Conservation (phyloP, 495 filamentous ascomycete genomes). For the Ascodesmis nigricans region DNA sequence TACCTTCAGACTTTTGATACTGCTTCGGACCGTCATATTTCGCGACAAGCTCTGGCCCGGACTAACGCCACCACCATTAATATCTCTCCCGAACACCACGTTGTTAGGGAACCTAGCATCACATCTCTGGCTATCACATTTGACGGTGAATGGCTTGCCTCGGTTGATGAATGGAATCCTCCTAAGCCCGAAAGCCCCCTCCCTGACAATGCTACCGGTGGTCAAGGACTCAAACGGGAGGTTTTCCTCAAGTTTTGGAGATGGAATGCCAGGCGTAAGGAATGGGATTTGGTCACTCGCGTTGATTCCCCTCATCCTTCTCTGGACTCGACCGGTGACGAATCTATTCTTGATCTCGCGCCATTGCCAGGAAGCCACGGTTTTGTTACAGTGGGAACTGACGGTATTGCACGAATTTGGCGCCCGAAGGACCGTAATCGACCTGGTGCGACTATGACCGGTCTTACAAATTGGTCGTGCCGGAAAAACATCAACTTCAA, state of each 20-base stretch:
- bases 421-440: conserved; percentile 33
- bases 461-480: conserved; percentile 50
- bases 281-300: conserved; percentile 55
- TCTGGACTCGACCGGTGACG: conserved; percentile 23
- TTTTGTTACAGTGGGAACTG: conserved; percentile 69
- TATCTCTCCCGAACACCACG: conserved; percentile 41
- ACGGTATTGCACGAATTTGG: conserved; percentile 61
- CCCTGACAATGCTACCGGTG: conserved; percentile 16
- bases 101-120: conserved; percentile 51
- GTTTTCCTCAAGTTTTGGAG: conserved; percentile 80
- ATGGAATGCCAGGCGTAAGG: conserved; percentile 37
- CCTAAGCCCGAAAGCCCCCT: conserved; percentile 34
- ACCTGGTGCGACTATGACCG: conserved; percentile 24
- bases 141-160: conserved; percentile 79
- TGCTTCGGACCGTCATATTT: conserved; percentile 43
- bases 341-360: conserved; percentile 45
- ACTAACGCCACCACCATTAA: conserved; percentile 69
- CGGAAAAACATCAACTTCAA: conserved; percentile 35
- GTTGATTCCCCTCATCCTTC: conserved; percentile 60
- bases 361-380: conserved; percentile 39
- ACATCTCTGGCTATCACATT: conserved; percentile 45
- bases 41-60: conserved; percentile 66
- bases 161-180: conserved; percentile 73
- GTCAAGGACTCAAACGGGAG: conserved; percentile 31
- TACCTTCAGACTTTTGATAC: conserved; percentile 71